Evolutionary conservation across 2,329 filamentous ascomycete genomes (phyloP).

Genomic region (Colletotrichum australisinense): DNA sequence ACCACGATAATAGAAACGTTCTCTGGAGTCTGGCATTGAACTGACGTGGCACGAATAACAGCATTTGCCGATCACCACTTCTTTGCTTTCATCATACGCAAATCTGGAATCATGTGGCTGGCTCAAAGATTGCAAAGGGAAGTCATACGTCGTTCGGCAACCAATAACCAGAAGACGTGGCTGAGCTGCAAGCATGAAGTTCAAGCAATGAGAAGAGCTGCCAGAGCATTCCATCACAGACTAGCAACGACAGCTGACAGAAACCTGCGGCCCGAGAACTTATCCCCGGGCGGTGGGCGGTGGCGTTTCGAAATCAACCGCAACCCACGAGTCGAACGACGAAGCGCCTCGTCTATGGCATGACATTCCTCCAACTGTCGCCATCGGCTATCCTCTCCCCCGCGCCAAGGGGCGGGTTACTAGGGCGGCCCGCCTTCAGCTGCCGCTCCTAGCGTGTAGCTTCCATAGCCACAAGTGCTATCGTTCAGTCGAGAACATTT

Average conservation of each 20-base stretch:
- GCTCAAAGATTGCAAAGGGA: too few relatives aligned
- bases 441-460: background rate
- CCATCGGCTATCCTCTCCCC: background rate
- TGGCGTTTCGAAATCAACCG: background rate
- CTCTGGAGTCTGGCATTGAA: too few relatives aligned
- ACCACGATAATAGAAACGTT: too few relatives aligned
- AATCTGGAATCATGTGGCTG: too few relatives aligned
- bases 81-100: too few relatives aligned
- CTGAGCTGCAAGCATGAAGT: too few relatives aligned
- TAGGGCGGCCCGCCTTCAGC: background rate
- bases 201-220: too few relatives aligned
- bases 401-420: background rate
- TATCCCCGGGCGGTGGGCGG: background rate
- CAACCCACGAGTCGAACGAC: background rate
- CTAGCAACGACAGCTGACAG: background rate
- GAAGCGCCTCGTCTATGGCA: background rate
- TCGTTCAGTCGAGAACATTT: background rate
- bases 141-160: too few relatives aligned
- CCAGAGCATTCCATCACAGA: too few relatives aligned
- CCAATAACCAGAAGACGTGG: too few relatives aligned
- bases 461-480: background rate
- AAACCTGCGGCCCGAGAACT: background rate
- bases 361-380: background rate
- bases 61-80: too few relatives aligned
- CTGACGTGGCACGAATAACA: too few relatives aligned